phyloP scores from a whole-genome alignment of 1,284 basidiomycete genomes.

The Ceratobasidium sp. region DNA sequence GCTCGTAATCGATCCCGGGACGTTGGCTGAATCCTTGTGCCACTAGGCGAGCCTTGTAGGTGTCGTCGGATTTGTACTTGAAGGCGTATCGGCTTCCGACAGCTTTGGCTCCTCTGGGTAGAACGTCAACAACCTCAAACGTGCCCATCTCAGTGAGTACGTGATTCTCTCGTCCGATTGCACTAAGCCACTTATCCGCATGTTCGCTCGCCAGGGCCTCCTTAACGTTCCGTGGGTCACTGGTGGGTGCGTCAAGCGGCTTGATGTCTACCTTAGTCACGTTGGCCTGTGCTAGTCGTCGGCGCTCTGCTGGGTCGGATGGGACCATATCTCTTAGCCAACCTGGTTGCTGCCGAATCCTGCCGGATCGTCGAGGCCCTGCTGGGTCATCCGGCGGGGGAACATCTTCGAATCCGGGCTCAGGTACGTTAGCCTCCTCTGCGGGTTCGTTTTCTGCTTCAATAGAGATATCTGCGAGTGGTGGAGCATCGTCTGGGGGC shows the following conservation, averaged over 20 bases:
- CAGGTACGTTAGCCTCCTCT: neutral
- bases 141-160: neutral
- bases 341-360: neutral
- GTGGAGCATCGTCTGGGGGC: neutral
- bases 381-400: neutral
- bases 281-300: neutral
- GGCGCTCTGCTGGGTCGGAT: neutral
- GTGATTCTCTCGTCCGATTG: neutral
- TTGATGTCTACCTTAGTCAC: neutral
- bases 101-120: neutral
- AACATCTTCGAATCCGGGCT: neutral
- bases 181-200: neutral
- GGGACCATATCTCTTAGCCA: neutral
- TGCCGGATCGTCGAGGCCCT: neutral
- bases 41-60: slow-evolving; percentile 4
- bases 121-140: neutral
- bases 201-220: neutral
- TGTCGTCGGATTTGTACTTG: neutral
- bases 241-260: neutral
- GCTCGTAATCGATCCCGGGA: neutral
- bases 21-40: slow-evolving; percentile 10
- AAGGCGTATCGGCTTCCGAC: neutral
- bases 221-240: neutral
- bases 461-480: neutral
- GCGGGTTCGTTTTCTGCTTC: neutral